Evolutionary conservation across 805 yeast species (phyloP).

Genomic region (Ogataea minuta): DNA sequence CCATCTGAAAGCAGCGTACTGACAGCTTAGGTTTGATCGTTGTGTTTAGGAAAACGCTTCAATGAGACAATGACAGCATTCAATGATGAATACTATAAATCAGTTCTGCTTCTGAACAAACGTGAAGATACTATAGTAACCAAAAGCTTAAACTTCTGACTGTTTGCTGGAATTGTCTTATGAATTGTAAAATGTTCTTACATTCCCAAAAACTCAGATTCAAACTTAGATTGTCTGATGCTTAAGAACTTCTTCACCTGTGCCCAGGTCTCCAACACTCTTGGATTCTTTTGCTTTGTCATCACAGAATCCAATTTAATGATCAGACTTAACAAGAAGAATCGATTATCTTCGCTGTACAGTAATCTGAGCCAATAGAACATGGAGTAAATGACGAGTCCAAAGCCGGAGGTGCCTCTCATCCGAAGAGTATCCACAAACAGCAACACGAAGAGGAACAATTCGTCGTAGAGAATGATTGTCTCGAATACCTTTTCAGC

Average conservation of each 20-base stretch:
- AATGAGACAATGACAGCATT: slow-evolving; percentile 18
- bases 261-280: slow-evolving; percentile 41
- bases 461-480: slow-evolving; percentile 59
- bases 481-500: slow-evolving; percentile 40
- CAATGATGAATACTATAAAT: slow-evolving; percentile 64
- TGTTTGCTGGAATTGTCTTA: slow-evolving; percentile 5
- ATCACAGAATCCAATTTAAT: slow-evolving; percentile 44
- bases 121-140: slow-evolving; percentile 74
- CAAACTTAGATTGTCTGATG: slow-evolving; percentile 38
- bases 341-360: slow-evolving; percentile 47
- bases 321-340: slow-evolving; percentile 41
- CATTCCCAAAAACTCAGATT: slow-evolving; percentile 19
- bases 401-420: slow-evolving; percentile 69
- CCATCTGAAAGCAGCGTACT: slow-evolving; percentile 67
- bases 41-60: slow-evolving; percentile 9
- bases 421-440: slow-evolving; percentile 57
- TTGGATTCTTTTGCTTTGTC: slow-evolving; percentile 43
- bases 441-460: slow-evolving; percentile 51
- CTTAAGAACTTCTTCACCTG: slow-evolving; percentile 40
- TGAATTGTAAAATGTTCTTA: slow-evolving; percentile 3
- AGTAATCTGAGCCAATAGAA: slow-evolving; percentile 74
- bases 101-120: slow-evolving; percentile 98
- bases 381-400: slow-evolving; percentile 51
- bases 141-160: slow-evolving; percentile 47
- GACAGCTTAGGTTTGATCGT: slow-evolving; percentile 10